Evolutionary conservation across 495 filamentous ascomycete genomes (phyloP).

Genomic region (Trichocladium uniseriatum): DNA sequence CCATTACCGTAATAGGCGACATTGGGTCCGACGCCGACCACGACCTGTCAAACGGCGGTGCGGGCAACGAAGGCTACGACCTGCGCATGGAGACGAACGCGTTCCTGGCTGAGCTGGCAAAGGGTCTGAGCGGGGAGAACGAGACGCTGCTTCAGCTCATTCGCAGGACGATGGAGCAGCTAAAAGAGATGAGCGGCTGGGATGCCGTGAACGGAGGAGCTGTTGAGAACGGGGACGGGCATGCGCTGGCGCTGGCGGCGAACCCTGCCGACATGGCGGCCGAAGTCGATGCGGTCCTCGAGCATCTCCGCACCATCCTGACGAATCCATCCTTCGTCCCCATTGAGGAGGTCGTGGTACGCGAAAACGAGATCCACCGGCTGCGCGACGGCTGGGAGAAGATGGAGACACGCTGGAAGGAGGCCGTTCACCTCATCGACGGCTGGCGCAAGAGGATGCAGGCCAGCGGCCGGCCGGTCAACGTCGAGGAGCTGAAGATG

Average conservation of each 20-base stretch:
- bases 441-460: conserved; percentile 81
- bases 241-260: conserved; percentile 40
- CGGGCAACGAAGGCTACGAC: conserved; percentile 56
- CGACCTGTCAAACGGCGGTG: conserved; percentile 35
- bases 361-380: conserved; percentile 80
- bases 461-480: conserved; percentile 66
- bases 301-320: conserved; percentile 69
- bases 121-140: conserved; percentile 87
- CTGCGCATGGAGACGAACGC: conserved; percentile 81
- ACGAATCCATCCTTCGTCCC: conserved; percentile 95
- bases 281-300: conserved; percentile 65
- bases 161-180: conserved; percentile 55
- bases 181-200: conserved; percentile 72
- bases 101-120: conserved; percentile 81
- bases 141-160: conserved; percentile 70
- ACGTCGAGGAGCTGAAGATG: conserved; percentile 73
- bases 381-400: conserved; percentile 79
- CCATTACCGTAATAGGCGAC: conserved; percentile 45
- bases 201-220: conserved; percentile 25
- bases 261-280: conserved; percentile 63
- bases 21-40: conserved; percentile 27
- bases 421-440: conserved; percentile 83
- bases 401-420: conserved; percentile 84
- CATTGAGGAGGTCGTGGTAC: conserved; percentile 81
- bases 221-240: conserved; percentile 25